Percentiles rank a stretch among this genome's conserved stretches.
These are phyloP conservation scores for Bipolaris victoriae DNA, from an alignment of 2,329 filamentous ascomycete genomes.

Conservation along the genomic window DNA sequence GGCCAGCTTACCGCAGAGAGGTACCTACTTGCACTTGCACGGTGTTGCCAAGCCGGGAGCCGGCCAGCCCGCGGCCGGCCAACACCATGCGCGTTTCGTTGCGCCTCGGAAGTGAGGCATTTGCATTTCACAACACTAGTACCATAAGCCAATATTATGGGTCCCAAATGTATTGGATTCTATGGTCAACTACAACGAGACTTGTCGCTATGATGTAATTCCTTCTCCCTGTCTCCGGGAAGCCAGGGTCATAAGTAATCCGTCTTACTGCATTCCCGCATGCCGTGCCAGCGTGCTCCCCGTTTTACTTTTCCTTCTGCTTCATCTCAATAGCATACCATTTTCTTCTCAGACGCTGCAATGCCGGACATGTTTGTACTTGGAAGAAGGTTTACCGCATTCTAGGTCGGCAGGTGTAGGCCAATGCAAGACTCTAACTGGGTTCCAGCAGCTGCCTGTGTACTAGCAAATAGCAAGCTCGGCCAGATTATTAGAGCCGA, in stretches of 20 bases:
- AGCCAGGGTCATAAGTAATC: neutral
- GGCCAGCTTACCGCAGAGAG: conserved; percentile 16
- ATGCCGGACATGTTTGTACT: neutral
- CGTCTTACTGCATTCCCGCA: neutral
- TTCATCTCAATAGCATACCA: neutral
- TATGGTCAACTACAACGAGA: neutral
- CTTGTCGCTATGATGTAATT: neutral
- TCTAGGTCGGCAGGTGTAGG: neutral
- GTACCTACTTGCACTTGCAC: neutral
- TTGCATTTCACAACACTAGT: neutral
- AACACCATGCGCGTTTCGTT: neutral
- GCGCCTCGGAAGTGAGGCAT: neutral
- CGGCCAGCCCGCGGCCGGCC: conserved; percentile 5
- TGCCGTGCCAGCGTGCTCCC: neutral
- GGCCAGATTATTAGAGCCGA: conserved; percentile 1
- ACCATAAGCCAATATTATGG: too few species aligned
- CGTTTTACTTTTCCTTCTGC: too few species aligned
- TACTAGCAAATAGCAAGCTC: neutral
- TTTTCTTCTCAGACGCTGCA: neutral
- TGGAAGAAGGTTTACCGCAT: too few species aligned
- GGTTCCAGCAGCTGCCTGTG: neutral
- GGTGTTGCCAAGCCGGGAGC: conserved; percentile 22
- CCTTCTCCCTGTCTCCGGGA: neutral
- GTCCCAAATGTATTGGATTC: neutral
- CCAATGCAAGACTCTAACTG: neutral